Percentiles rank a stretch among this genome's conserved stretches.
Conservation (phyloP, 768 basidiomycete species). For the Stropharia rugosoannulata region DNA sequence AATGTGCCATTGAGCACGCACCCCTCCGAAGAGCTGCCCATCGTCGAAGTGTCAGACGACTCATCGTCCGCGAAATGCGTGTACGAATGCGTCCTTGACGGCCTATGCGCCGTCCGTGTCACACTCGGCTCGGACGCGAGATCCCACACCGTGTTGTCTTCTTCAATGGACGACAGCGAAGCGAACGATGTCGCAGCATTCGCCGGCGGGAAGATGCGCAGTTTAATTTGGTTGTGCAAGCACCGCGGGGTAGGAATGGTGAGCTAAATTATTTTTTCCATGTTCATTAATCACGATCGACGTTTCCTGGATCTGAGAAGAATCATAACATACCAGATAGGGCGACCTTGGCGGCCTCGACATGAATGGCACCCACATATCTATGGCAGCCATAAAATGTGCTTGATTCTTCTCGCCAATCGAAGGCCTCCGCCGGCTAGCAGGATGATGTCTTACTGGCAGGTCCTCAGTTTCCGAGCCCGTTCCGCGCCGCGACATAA, state of each 20-base stretch:
- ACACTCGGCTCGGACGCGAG: slow-evolving; percentile 77
- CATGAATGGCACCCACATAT: slow-evolving; percentile 70
- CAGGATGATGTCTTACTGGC: slow-evolving; percentile 22
- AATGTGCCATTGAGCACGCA: slow-evolving; percentile 77
- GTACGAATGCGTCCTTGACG: slow-evolving; percentile 58
- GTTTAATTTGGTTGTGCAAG: slow-evolving; percentile 69
- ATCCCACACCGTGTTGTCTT: slow-evolving; percentile 70
- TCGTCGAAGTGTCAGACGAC: slow-evolving; percentile 66
- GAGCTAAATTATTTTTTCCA: slow-evolving; percentile 41
- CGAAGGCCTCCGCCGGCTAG: slow-evolving; percentile 49
- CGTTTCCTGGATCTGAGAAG: neutral
- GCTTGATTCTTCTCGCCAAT: slow-evolving; percentile 57
- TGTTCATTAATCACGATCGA: neutral
- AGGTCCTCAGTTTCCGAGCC: slow-evolving; percentile 29
- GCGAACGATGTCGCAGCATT: slow-evolving; percentile 58
- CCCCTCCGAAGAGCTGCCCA: slow-evolving; percentile 55
- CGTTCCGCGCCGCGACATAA: slow-evolving; percentile 32
- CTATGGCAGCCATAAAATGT: slow-evolving; percentile 82
- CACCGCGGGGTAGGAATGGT: slow-evolving; percentile 79
- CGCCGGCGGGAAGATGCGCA: slow-evolving; percentile 70
- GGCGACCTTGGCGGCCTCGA: slow-evolving; percentile 70
- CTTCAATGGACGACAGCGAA: slow-evolving; percentile 75
- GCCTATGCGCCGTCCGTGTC: slow-evolving; percentile 50
- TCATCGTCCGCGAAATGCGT: slow-evolving; percentile 81
- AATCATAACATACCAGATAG: slow-evolving; percentile 54